These are phyloP conservation scores for Ogataea wickerhamii DNA, from an alignment of 805 yeast genomes.

Conservation along the genomic window DNA sequence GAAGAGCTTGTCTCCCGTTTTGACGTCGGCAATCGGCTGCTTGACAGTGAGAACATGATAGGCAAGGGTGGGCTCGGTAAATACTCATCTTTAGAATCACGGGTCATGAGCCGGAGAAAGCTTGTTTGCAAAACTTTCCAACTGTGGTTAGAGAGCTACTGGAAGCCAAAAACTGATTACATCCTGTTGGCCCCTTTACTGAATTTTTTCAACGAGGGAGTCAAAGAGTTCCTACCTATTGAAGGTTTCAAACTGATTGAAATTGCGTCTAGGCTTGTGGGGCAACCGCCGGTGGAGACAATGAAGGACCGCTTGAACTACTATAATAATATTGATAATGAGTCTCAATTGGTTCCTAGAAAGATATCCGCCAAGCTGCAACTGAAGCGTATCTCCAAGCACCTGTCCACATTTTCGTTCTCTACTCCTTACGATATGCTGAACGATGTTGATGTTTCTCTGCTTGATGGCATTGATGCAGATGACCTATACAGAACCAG, in stretches of 20 bases:
- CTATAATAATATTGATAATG: conserved; percentile 33
- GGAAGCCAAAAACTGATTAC: conserved; percentile 67
- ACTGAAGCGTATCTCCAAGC: conserved; percentile 27
- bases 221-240: conserved; percentile 56
- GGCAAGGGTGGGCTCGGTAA: conserved; percentile 25
- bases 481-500: conserved; percentile 27
- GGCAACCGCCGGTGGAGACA: conserved; percentile 49
- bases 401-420: conserved; percentile 24
- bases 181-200: conserved; percentile 62
- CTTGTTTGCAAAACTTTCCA: conserved; percentile 67
- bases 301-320: conserved; percentile 30
- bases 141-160: conserved; percentile 86
- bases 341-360: conserved; percentile 51
- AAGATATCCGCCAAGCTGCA: conserved; percentile 39
- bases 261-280: conserved; percentile 56
- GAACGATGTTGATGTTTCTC: conserved; percentile 29
- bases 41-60: conserved; percentile 26
- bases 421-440: conserved; percentile 18
- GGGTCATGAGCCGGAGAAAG: conserved; percentile 58
- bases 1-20: conserved; percentile 66
- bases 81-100: conserved; percentile 39
- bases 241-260: conserved; percentile 63
- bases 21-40: conserved; percentile 43
- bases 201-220: conserved; percentile 76
- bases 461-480: conserved; percentile 33